These are phyloP conservation scores for Mycocentrospora acerina DNA, from an alignment of 2,329 filamentous ascomycete genomes.

Conservation along the genomic window DNA sequence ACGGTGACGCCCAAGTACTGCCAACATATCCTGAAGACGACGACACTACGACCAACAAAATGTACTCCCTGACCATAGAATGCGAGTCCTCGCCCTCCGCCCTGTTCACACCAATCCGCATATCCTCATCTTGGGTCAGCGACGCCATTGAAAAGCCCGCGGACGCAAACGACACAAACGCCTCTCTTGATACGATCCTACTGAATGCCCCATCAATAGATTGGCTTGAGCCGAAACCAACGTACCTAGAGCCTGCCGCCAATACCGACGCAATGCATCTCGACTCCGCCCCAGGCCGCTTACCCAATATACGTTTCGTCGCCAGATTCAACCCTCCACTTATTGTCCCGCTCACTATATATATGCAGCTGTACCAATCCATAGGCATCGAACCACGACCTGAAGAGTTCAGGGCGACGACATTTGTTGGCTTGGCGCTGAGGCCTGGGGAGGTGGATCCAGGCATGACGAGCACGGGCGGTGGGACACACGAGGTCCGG, in stretches of 20 bases:
- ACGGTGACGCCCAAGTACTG: conserved; percentile 28
- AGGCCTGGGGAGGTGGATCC: conserved; percentile 52
- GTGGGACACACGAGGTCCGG: conserved; percentile 53
- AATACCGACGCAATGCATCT: conserved; percentile 55
- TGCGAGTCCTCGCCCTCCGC: conserved; percentile 55
- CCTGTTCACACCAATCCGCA: conserved; percentile 62
- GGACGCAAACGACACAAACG: conserved; percentile 37
- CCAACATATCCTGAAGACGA: conserved; percentile 32
- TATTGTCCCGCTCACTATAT: conserved; percentile 65
- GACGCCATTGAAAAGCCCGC: conserved; percentile 62
- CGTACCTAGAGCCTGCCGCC: conserved; percentile 47
- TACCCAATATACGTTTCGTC: conserved; percentile 73
- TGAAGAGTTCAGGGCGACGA: conserved; percentile 52
- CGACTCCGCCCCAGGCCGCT: conserved; percentile 55
- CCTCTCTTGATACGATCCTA: conserved; percentile 41
- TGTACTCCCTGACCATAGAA: conserved; percentile 69
- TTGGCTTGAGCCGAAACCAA: conserved; percentile 73
- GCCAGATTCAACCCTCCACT: conserved; percentile 75
- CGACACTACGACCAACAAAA: conserved; percentile 47
- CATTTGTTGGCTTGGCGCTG: conserved; percentile 54
- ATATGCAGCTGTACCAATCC: conserved; percentile 62
- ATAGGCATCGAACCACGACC: conserved; percentile 59
- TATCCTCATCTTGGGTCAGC: conserved; percentile 75
- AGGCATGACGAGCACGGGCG: conserved; percentile 50
- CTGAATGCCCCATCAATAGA: conserved; percentile 55